phyloP scores from a whole-genome alignment of 176 grass and related monocot species.

The Avena eriantha region DNA sequence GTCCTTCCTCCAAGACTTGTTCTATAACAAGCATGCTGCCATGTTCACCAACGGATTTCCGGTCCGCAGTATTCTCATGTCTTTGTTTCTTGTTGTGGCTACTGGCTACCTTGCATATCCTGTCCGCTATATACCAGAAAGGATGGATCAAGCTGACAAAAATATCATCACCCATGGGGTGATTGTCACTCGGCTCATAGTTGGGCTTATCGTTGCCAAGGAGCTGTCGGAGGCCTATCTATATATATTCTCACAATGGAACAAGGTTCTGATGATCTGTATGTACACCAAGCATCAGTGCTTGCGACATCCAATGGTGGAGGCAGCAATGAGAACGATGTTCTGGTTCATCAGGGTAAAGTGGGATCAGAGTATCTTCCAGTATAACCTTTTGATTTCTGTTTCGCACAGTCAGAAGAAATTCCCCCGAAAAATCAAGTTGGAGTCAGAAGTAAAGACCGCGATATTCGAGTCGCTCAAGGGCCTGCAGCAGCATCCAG shows the following conservation, averaged over 20 bases:
- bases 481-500: rapidly evolving
- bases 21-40: slow-evolving; percentile 16
- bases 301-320: rapidly evolving
- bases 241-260: background rate
- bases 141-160: background rate
- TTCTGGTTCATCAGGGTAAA: background rate
- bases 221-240: background rate
- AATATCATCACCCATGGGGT: slow-evolving; percentile 1
- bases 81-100: background rate
- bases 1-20: slow-evolving; percentile 39
- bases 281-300: background rate
- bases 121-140: background rate
- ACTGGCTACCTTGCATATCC: background rate
- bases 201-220: background rate
- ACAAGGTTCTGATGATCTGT: background rate
- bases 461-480: background rate
- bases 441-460: background rate
- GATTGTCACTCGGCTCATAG: background rate
- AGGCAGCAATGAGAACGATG: background rate
- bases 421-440: background rate
- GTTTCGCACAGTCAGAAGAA: rapidly evolving
- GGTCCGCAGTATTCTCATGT: rapidly evolving
- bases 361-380: background rate
- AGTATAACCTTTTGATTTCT: slow-evolving; percentile 2
- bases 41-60: slow-evolving; percentile 12